Evolutionary conservation across 1,139 yeast species (phyloP).

Genomic region (Protomyces pachydermus): DNA sequence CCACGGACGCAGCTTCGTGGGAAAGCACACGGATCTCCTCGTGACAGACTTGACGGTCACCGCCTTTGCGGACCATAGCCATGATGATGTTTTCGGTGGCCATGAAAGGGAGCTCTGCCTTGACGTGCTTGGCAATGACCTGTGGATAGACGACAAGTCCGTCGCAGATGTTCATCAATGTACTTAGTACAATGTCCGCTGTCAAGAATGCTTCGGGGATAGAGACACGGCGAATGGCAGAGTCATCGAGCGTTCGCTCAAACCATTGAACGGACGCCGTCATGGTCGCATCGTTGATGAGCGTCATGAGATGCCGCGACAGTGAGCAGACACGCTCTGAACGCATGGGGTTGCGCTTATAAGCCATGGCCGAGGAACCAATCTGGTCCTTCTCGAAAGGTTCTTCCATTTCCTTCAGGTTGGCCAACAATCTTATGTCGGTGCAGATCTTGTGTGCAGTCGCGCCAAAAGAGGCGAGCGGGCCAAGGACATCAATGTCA

Average conservation of each 20-base stretch:
- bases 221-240: slow-evolving; percentile 95
- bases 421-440: slow-evolving; percentile 90
- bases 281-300: slow-evolving; percentile 87
- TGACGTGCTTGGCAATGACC: slow-evolving; percentile 95
- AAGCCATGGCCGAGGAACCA: slow-evolving; percentile 98
- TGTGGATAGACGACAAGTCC: slow-evolving; percentile 97
- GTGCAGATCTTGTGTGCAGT: slow-evolving; percentile 97
- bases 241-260: slow-evolving; percentile 97
- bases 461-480: slow-evolving; percentile 92
- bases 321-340: slow-evolving; percentile 97
- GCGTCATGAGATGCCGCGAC: slow-evolving; percentile 88
- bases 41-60: slow-evolving; percentile 90
- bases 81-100: slow-evolving; percentile 98
- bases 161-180: slow-evolving; percentile 83
- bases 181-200: slow-evolving; percentile 85
- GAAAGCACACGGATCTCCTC: slow-evolving; percentile 95
- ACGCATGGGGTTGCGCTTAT: slow-evolving; percentile 99
- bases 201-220: slow-evolving; percentile 95
- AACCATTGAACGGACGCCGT: slow-evolving; percentile 99
- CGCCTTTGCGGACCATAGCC: slow-evolving; percentile 99
- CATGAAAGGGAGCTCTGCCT: slow-evolving; percentile 95
- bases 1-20: slow-evolving; percentile 96
- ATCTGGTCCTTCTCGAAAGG: slow-evolving; percentile 97
- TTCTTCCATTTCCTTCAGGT: slow-evolving; percentile 94
- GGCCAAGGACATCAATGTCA: slow-evolving; percentile 88